These are phyloP conservation scores for Staphylotrichum tortipilum DNA, from an alignment of 495 filamentous ascomycete genomes.

Conservation along the genomic window DNA sequence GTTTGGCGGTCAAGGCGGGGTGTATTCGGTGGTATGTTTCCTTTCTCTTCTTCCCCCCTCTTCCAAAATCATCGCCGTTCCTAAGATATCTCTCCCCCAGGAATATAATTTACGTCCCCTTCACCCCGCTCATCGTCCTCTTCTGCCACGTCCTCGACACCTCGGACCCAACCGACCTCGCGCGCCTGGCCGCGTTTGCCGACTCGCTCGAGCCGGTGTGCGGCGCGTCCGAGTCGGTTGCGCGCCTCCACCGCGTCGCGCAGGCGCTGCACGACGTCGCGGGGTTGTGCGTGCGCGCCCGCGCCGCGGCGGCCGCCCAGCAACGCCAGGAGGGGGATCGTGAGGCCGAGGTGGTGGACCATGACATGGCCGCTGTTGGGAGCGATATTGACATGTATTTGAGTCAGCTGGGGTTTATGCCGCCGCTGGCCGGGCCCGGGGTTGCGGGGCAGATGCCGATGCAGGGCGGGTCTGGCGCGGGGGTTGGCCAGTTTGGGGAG, in stretches of 20 bases:
- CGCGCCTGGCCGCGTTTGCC: conserved; percentile 48
- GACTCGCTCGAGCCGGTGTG: conserved; percentile 45
- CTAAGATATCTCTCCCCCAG: too few relatives aligned
- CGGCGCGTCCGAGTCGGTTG: conserved; percentile 46
- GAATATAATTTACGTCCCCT: conserved; percentile 57
- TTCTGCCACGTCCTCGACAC: conserved; percentile 61
- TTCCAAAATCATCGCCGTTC: not conserved
- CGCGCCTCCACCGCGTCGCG: conserved; percentile 51
- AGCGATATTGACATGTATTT: conserved; percentile 60
- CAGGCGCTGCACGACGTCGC: conserved; percentile 55
- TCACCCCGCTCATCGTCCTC: conserved; percentile 60
- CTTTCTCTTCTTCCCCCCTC: not conserved
- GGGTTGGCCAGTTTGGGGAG: conserved; percentile 4
- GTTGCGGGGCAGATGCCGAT: too few relatives aligned
- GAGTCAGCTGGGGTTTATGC: conserved; percentile 53
- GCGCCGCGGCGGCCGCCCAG: conserved; percentile 12
- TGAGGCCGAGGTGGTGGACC: conserved; percentile 1
- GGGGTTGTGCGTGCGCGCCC: conserved; percentile 52
- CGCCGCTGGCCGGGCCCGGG: conserved; percentile 18
- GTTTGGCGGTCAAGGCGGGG: conserved; percentile 38
- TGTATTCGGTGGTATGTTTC: conserved; percentile 54
- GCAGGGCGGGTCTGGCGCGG: not conserved
- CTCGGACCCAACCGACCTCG: conserved; percentile 38
- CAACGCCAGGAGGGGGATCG: conserved; percentile 22
- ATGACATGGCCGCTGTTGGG: conserved; percentile 41